Evolutionary conservation across 179 eudicot species (phyloP), one percentile per base, ranked within the genome.

Genomic region (Drosera spatulata): DNA sequence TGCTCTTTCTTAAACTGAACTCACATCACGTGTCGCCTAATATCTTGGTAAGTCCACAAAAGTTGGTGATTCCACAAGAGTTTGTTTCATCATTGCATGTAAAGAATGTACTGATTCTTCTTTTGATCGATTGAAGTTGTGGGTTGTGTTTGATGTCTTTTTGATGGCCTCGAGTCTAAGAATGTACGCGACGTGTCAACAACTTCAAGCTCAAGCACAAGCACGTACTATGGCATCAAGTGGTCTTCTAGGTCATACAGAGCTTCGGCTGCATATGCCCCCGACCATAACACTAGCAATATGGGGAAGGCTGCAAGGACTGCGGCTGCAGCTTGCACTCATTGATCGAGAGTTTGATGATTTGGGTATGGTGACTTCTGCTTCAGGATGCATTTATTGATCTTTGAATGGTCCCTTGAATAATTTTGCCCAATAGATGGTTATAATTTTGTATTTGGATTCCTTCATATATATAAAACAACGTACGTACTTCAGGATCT

Each of bases 121-220:
- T 55, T 57, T 51, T 43, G 12, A n/a, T 37, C 37, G 10, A 60
- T 58, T 69, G 66, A 60, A 91, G 98, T 95, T 91, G 41, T 91
- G 98, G 98, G 77, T 91, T 65, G 98, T 88, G 46, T 80, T 91
- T 74, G 96, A 91, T 61, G 86, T 84, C 73, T 91, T 91, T 82
- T 73, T 88, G 68, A 80, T 91, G 86, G 98, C 98, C 48, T 83
- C 98, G 41, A 82, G 85, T 71, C 66, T 91, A 14, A 82, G 98
- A 59, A 91, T 91, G 98, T 91, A 91, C 60, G 96, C 98, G 58
- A 88, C 96, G 54, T 91, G 96, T 73, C 96, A 88, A 69, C 98
- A 91, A 65, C 95, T 91, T 72, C 98, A 91, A 73, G 95, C 96
- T 69, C 96, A 91, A 74, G 95, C 96, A 40, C 97, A 91, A 73